phyloP scores from a whole-genome alignment of 345 rosid species.

The Syzygium oleosum region DNA sequence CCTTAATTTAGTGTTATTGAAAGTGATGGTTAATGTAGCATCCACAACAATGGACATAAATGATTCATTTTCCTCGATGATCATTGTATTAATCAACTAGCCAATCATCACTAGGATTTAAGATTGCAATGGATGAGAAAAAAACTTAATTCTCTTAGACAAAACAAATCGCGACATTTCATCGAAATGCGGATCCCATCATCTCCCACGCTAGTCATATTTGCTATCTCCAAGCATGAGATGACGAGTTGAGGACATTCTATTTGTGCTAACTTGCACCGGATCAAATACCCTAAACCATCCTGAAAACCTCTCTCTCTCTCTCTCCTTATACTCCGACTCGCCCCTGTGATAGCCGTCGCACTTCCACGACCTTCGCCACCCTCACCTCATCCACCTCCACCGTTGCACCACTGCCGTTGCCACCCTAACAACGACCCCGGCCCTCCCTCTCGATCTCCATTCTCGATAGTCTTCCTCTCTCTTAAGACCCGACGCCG shows the following conservation, averaged over 20 bases:
- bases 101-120: not conserved
- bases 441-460: not conserved
- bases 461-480: not conserved
- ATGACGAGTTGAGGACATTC: not conserved
- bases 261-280: not conserved
- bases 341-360: not conserved
- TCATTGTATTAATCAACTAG: not conserved
- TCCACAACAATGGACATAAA: not conserved
- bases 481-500: too few relatives aligned
- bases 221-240: not conserved
- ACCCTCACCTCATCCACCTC: too few relatives aligned
- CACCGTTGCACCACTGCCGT: too few relatives aligned
- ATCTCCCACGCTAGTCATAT: fast-evolving
- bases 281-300: not conserved
- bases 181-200: not conserved
- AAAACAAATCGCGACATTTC: fast-evolving
- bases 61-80: not conserved
- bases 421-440: not conserved
- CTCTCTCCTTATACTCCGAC: not conserved
- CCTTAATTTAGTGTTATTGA: not conserved
- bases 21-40: not conserved
- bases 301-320: not conserved
- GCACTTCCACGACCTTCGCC: not conserved
- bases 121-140: not conserved
- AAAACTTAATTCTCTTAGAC: fast-evolving